These are phyloP conservation scores for Fusarium poae DNA, from an alignment of 2,329 filamentous ascomycete species.

Conservation along the genomic window DNA sequence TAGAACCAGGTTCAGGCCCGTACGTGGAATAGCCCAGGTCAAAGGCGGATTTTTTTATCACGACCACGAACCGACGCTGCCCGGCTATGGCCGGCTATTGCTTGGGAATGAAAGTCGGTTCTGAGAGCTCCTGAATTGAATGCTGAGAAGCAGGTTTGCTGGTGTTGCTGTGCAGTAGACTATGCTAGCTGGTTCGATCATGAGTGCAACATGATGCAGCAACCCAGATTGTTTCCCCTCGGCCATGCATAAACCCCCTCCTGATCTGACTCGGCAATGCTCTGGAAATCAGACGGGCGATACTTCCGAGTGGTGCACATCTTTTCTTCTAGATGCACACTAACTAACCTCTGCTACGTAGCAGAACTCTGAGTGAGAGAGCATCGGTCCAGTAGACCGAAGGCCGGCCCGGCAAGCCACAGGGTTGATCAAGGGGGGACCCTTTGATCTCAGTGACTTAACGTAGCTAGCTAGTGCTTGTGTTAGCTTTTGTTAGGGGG, in stretches of 20 bases:
- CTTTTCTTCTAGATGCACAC: conserved; percentile 30
- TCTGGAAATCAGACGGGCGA: conserved; percentile 30
- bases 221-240: conserved; percentile 13
- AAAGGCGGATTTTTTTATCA: conserved; percentile 21
- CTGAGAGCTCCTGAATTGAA: conserved; percentile 3
- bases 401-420: conserved; percentile 37
- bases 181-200: conserved; percentile 13
- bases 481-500: conserved; percentile 19
- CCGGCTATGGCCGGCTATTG: conserved; percentile 32
- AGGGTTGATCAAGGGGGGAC: conserved; percentile 12
- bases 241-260: conserved; percentile 16
- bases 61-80: conserved; percentile 36
- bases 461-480: conserved; percentile 4
- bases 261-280: conserved; percentile 38
- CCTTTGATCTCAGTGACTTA: conserved; percentile 24
- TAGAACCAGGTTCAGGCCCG: conserved; percentile 41
- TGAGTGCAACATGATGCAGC: conserved; percentile 16
- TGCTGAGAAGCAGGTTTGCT: conserved; percentile 1
- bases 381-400: conserved; percentile 29
- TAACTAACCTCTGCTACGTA: conserved; percentile 15
- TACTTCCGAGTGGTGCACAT: conserved; percentile 20
- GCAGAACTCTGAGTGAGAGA: conserved; percentile 18
- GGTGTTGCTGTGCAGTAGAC: conserved; percentile 1
- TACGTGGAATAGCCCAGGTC: conserved; percentile 27
- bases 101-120: background rate